phyloP scores from a whole-genome alignment of 805 yeast genomes.

The Maudiozyma bulderi region DNA sequence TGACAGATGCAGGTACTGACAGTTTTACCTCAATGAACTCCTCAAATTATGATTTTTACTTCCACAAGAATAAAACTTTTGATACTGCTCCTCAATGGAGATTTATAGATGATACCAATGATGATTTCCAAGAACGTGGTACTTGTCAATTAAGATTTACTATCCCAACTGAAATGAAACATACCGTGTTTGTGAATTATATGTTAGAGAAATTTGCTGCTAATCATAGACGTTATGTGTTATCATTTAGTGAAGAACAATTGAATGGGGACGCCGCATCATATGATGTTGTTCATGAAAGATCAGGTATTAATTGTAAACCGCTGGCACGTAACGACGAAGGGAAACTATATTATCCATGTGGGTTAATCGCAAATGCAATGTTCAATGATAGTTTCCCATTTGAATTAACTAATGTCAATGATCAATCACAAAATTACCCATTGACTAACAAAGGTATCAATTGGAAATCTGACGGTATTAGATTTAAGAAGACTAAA shows the following conservation, averaged over 20 bases:
- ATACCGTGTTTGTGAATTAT: slow-evolving; percentile 72
- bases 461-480: slow-evolving; percentile 76
- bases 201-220: slow-evolving; percentile 83
- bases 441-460: slow-evolving; percentile 48
- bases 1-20: slow-evolving; percentile 36
- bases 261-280: slow-evolving; percentile 66
- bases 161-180: slow-evolving; percentile 59
- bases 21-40: slow-evolving; percentile 45
- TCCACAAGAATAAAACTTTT: slow-evolving; percentile 35
- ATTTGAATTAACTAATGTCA: slow-evolving; percentile 23
- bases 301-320: slow-evolving; percentile 46
- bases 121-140: slow-evolving; percentile 44
- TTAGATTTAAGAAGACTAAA: slow-evolving; percentile 60
- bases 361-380: slow-evolving; percentile 92
- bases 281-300: slow-evolving; percentile 39
- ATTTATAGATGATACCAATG: slow-evolving; percentile 34
- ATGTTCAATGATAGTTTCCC: slow-evolving; percentile 80
- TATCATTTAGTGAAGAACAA: slow-evolving; percentile 79
- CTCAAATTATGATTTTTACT: slow-evolving; percentile 47
- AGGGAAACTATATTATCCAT: slow-evolving; percentile 73
- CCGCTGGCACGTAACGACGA: slow-evolving; percentile 46
- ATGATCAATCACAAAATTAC: slow-evolving; percentile 29
- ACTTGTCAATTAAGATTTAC: slow-evolving; percentile 68
- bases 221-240: slow-evolving; percentile 89
- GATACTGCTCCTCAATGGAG: slow-evolving; percentile 57